Base-by-base conservation (phyloP, 352 stramenopile species). In the Pythium folliculosum region DNA sequence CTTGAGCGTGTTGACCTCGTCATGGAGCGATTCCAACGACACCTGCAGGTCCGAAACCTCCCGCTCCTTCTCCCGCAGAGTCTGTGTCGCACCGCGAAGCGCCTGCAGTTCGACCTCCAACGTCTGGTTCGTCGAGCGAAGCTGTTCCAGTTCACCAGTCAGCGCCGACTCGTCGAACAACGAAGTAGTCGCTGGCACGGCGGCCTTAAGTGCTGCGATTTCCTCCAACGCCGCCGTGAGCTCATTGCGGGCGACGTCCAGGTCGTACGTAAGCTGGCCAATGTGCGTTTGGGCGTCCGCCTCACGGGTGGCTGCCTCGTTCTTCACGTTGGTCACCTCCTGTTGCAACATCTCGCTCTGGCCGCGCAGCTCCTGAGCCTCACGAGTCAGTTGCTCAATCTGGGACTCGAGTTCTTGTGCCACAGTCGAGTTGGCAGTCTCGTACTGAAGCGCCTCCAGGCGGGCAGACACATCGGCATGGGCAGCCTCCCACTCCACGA, bases 1-100 rank as follows among this genome's bases (percentile, higher is more conserved):
- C 37, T 68, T 68, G 16, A 68, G 30, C 17, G 44, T 25, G 48
- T 72, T 60, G 13, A 68, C 22, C 16, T 72, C 66, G 22, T 68
- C 60, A 35, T 65, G 52, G 19, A 72, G 66, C 14, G 59, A 50
- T 40, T 68, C 53, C 19, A 72, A 17, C 5, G 65, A 44, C 0
- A 52, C 27, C 40, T 67, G 51, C 9, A 71, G 35, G 23, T 67
- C 65, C 32, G 30, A 16, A 19, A 72, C 38, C 38, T 68, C 53
- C 0, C 45, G 66, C 21, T 72, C 59, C 54, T 72, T 72, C n/a
- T 47, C 59, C 40, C 54, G 60, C 40, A 73, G 9, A 1, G 45
- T 10, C 25, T 73, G 44, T n/a, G 59, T 37, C 1, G 45, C 22
- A 3, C 13, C 23, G 16, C 52, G 65, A 22, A 72, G 53, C 3